These are phyloP conservation scores for Candolleomyces aberdarensis DNA, from an alignment of 768 basidiomycete genomes.

Conservation along the genomic window DNA sequence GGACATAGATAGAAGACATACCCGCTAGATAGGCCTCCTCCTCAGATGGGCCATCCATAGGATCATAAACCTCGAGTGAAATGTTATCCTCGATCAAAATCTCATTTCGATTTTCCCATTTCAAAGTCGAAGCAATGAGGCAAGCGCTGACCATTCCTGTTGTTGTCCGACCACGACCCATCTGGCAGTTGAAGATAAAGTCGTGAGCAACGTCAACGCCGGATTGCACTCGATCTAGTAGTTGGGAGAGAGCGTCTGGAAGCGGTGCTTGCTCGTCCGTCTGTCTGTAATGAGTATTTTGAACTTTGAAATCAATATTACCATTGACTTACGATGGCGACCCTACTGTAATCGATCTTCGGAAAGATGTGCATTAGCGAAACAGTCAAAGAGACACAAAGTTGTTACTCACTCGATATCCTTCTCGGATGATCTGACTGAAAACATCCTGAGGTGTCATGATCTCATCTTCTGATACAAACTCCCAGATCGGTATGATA, in stretches of 20 bases:
- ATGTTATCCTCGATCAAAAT: conserved; percentile 33
- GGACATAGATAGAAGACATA: conserved; percentile 20
- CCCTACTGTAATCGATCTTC: conserved; percentile 83
- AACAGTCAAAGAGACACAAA: not conserved
- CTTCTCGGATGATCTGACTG: conserved; percentile 68
- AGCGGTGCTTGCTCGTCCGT: conserved; percentile 97
- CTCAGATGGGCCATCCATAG: conserved; percentile 80
- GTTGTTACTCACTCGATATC: conserved; percentile 57
- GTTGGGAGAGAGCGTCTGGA: conserved; percentile 77
- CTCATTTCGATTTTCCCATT: conserved; percentile 50
- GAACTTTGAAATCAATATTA: not conserved
- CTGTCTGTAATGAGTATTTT: conserved; percentile 33
- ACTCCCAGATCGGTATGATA: conserved; percentile 95
- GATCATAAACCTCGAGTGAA: conserved; percentile 50
- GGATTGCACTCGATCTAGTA: conserved; percentile 70
- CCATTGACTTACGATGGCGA: conserved; percentile 71
- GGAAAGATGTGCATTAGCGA: not conserved
- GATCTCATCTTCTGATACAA: conserved; percentile 74
- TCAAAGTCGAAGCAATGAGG: conserved; percentile 72
- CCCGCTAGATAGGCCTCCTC: conserved; percentile 89
- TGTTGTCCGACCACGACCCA: conserved; percentile 89
- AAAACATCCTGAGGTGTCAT: conserved; percentile 87
- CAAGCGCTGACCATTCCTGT: conserved; percentile 94
- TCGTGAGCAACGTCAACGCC: conserved; percentile 62
- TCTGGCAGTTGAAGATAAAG: conserved; percentile 96